Evolutionary conservation across 108 stramenopile species (phyloP), one percentile per base, ranked within the genome.

Genomic region (Pseudonitzschia pungens): DNA sequence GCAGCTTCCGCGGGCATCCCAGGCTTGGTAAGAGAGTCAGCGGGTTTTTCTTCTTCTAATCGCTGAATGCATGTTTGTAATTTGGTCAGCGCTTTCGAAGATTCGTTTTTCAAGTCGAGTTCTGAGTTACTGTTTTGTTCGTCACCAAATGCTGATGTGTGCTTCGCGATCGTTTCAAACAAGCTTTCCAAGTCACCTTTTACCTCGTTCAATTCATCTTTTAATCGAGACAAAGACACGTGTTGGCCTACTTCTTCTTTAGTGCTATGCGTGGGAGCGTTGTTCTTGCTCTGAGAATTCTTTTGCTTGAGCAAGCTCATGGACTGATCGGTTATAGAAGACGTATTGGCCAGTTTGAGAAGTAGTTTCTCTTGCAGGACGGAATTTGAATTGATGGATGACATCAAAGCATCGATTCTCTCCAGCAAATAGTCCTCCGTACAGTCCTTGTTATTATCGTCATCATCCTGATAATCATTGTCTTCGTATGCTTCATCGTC

Each of bases 281-380:
- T 32, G 8, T 20, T 57, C 4, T 3, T 48, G 16, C 29, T 51
- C 6, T 45, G 12, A 1, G 65, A 41, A 12, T 21, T 32, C 3
- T 65, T 51, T 45, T 45, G n/a, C 31, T 69, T 51, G 15, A 84
- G 67, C 33, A 80, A 52, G 32, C 69, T 53, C 79, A 84, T 84
- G 58, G 78, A 77, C 26, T 75, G 70, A 57, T 84, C 73, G 33
- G 83, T 83, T 6, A 83, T 59, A 0, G 72, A 12, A 24, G 78
- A 70, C 41, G 71, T 72, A 42, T 22, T 75, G 0, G 79, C 58
- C 20, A 82, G 43, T 43, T 82, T 77, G 20, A 69, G 65, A 29
- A 82, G 31, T n/a, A 82, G 72, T 27, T 65, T 73, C 69, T 82
- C 76, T 64, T 82, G 81, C 31, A 69, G 18, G 1, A 41, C 28